These are phyloP conservation scores for Sarcocystis neurona DNA, from an alignment of 169 alveolate genomes.

Conservation along the genomic window DNA sequence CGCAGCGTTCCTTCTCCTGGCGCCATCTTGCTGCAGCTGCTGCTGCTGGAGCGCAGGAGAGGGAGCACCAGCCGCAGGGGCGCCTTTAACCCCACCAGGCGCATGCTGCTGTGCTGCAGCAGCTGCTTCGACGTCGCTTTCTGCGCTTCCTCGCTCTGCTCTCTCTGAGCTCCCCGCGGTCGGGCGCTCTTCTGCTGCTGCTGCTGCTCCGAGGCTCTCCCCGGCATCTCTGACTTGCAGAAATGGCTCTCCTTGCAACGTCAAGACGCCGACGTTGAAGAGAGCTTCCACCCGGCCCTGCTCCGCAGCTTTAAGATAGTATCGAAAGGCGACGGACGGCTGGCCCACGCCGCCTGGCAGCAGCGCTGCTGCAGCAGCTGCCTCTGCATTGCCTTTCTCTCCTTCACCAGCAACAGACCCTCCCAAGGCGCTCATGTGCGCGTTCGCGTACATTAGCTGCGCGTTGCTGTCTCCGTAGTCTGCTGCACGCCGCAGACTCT, in stretches of 20 bases:
- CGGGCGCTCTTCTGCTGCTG: too few relatives aligned
- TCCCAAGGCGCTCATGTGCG: conserved; percentile 62
- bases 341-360: conserved; percentile 68
- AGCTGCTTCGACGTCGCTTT: too few relatives aligned
- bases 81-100: too few relatives aligned
- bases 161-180: too few relatives aligned
- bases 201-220: too few relatives aligned
- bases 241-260: conserved; percentile 59
- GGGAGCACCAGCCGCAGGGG: neutral
- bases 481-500: conserved; percentile 66
- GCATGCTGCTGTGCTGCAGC: too few relatives aligned
- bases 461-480: conserved; percentile 69
- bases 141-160: too few relatives aligned
- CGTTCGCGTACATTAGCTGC: conserved; percentile 69
- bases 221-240: conserved; percentile 26
- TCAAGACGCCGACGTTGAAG: conserved; percentile 66
- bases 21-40: too few relatives aligned
- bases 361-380: conserved; percentile 18
- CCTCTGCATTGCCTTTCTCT: neutral
- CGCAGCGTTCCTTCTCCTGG: too few relatives aligned
- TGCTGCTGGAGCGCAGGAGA: too few relatives aligned
- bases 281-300: conserved; percentile 67
- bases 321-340: conserved; percentile 64
- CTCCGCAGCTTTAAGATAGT: conserved; percentile 67
- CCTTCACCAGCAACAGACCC: conserved; percentile 5